Percentiles rank a stretch among this genome's conserved stretches.
These are phyloP conservation scores for Solanum gandarillasii DNA, from an alignment of 257 asterid species.

Conservation along the genomic window DNA sequence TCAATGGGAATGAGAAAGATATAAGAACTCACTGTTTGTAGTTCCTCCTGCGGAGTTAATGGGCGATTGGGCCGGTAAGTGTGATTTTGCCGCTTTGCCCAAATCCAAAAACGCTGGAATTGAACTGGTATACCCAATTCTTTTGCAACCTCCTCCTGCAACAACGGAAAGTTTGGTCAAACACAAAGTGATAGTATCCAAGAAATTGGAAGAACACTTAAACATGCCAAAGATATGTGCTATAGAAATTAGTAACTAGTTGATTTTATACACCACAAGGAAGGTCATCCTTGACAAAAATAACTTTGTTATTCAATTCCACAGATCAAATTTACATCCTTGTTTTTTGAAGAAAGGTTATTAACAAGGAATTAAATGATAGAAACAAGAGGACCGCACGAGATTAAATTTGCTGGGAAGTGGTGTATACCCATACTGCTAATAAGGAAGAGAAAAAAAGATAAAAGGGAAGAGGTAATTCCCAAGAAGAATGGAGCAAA, in stretches of 20 bases:
- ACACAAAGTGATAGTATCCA: neutral
- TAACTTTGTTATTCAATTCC: neutral
- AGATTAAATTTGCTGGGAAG: neutral
- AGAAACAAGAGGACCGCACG: neutral
- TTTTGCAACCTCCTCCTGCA: constrained; percentile 89
- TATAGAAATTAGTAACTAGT: neutral
- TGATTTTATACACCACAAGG: neutral
- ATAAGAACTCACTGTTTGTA: constrained; percentile 45
- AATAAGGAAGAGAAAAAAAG: neutral
- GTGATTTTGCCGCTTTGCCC: constrained; percentile 98
- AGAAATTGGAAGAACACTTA: neutral
- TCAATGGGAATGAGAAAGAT: neutral
- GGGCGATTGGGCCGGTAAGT: constrained; percentile 97
- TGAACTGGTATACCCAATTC: constrained; percentile 83
- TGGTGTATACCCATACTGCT: neutral
- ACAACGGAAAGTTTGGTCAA: neutral
- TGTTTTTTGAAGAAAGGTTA: neutral
- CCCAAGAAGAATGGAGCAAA: neutral
- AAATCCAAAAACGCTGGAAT: constrained; percentile 87
- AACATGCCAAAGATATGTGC: neutral
- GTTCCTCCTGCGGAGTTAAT: constrained; percentile 79
- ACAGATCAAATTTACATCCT: neutral
- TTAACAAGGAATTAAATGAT: neutral
- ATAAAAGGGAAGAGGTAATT: neutral
- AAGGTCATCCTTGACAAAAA: neutral